These are phyloP conservation scores for Irpex lacteus DNA, from an alignment of 1,284 basidiomycete genomes.

Conservation along the genomic window DNA sequence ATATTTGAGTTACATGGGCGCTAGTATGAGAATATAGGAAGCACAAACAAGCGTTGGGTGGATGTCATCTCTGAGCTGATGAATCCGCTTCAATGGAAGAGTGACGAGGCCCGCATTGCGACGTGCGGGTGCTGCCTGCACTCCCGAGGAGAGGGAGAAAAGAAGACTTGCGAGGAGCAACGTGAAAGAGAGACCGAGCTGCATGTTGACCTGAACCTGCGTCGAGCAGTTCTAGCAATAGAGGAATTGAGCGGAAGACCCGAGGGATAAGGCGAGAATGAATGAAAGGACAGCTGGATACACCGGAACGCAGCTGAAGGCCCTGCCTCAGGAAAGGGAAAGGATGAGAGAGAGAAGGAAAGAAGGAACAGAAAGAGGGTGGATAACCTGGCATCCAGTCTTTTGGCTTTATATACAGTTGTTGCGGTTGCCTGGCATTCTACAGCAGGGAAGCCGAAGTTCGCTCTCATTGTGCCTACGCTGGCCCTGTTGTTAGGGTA, in stretches of 20 bases:
- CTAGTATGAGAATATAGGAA: not conserved
- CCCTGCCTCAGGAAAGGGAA: constrained; percentile 26
- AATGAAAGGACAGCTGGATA: constrained; percentile 23
- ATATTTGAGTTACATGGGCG: not conserved
- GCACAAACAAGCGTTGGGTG: constrained; percentile 66
- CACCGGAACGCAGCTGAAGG: constrained; percentile 23
- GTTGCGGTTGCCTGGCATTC: not conserved
- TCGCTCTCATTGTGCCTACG: not conserved
- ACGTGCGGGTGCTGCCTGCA: constrained; percentile 40
- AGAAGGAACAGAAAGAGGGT: constrained; percentile 10
- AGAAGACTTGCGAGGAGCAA: constrained; percentile 53
- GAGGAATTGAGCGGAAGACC: constrained; percentile 19
- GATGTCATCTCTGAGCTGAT: constrained; percentile 37
- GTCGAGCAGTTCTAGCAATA: constrained; percentile 25
- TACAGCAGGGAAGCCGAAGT: not conserved
- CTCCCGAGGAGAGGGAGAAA: constrained; percentile 38
- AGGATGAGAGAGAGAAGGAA: constrained; percentile 19
- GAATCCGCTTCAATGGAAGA: constrained; percentile 53
- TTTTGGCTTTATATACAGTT: constrained; percentile 5
- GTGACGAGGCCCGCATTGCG: constrained; percentile 44
- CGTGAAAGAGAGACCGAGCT: constrained; percentile 49
- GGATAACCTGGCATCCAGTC: not conserved
- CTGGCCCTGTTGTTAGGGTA: constrained; percentile 1
- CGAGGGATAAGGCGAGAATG: constrained; percentile 14
- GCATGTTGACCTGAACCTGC: constrained; percentile 39